Evolutionary conservation across 2,329 filamentous ascomycete genomes (phyloP).

Genomic region (Apiospora pterosperma): DNA sequence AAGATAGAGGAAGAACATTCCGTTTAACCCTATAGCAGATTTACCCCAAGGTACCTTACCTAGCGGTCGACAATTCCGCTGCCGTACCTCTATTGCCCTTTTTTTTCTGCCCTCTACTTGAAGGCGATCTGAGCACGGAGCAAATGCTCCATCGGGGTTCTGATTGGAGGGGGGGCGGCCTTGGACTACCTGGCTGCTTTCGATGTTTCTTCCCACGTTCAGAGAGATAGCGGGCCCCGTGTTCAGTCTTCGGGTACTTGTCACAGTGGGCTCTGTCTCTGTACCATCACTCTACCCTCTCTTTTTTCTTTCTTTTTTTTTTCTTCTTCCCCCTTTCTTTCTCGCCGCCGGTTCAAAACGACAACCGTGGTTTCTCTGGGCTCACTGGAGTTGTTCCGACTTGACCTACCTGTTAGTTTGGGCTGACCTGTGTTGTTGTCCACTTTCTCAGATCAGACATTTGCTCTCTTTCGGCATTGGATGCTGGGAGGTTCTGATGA

Average conservation of each 20-base stretch:
- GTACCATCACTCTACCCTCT: neutral
- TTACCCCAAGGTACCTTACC: neutral
- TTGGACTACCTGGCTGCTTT: neutral
- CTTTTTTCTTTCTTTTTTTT: neutral
- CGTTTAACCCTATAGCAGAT: neutral
- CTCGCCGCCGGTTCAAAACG: neutral
- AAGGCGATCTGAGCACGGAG: neutral
- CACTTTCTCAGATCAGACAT: too few relatives aligned
- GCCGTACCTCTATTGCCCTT: neutral
- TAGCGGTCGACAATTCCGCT: neutral
- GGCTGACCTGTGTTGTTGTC: too few relatives aligned
- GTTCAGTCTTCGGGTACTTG: too few relatives aligned
- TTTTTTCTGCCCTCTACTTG: neutral
- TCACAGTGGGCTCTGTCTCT: neutral
- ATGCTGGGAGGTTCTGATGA: too few relatives aligned
- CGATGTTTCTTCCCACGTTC: too few relatives aligned
- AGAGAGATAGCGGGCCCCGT: neutral
- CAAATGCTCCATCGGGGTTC: conserved; percentile 4
- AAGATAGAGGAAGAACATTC: neutral
- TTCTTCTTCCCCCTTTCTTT: neutral
- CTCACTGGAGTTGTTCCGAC: too few relatives aligned
- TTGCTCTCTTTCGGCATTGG: too few relatives aligned
- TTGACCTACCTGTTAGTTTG: too few relatives aligned
- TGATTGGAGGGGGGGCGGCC: conserved; percentile 11
- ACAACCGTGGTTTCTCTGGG: neutral